Conservation (phyloP, 495 filamentous ascomycete species). For the Antarctomyces pellizariae region DNA sequence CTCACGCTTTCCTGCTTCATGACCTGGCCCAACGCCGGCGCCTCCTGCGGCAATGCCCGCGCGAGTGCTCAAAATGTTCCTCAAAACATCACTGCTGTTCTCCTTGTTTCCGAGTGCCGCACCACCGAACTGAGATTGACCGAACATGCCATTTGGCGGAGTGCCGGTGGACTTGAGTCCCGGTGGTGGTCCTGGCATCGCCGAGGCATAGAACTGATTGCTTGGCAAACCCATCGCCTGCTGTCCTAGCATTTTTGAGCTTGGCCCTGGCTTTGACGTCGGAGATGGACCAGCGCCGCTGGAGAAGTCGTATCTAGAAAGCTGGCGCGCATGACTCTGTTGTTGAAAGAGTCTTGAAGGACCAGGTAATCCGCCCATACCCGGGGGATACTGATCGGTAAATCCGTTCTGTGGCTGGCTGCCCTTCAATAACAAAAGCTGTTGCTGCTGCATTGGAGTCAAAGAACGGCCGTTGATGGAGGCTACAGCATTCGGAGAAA, state of each 20-base stretch:
- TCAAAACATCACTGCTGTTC: constrained; percentile 51
- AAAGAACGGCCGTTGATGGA: constrained; percentile 41
- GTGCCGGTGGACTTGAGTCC: constrained; percentile 87
- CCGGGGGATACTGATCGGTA: constrained; percentile 30
- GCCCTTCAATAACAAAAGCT: constrained; percentile 42
- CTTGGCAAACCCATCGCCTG: constrained; percentile 77
- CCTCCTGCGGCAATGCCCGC: constrained; percentile 23
- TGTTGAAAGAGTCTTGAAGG: constrained; percentile 39
- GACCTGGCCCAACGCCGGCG: constrained; percentile 35
- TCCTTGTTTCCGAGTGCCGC: constrained; percentile 42
- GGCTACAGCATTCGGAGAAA: constrained; percentile 23
- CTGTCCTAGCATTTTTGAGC: constrained; percentile 70
- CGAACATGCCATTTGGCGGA: constrained; percentile 63
- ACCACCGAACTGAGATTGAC: constrained; percentile 44
- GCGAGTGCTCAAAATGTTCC: constrained; percentile 45
- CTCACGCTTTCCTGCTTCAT: constrained; percentile 91
- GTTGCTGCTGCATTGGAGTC: constrained; percentile 62
- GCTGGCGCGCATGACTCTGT: constrained; percentile 64
- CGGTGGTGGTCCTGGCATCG: constrained; percentile 78
- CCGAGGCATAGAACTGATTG: constrained; percentile 36
- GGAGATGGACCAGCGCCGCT: constrained; percentile 48
- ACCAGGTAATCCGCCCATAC: constrained; percentile 12
- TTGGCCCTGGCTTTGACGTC: constrained; percentile 59
- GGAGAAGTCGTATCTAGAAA: constrained; percentile 73
- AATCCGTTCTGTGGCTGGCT: constrained; percentile 31